Conservation (phyloP, 495 filamentous ascomycete genomes). For the Penicillium bovifimosum region DNA sequence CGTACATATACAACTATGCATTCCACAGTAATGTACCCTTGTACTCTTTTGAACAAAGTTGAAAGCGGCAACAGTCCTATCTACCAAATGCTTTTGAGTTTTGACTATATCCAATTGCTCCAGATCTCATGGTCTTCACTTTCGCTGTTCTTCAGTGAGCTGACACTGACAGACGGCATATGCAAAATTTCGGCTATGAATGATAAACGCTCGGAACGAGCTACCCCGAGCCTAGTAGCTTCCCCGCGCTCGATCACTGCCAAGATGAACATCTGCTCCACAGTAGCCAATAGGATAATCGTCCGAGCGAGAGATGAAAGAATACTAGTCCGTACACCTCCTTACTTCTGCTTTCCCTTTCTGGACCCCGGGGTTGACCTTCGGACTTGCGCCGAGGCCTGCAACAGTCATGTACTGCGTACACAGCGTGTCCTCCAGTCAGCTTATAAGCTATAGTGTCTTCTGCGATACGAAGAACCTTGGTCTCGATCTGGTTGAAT, state of each 20-base stretch:
- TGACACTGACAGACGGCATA: not conserved
- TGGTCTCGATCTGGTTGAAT: too few species aligned
- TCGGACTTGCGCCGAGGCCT: constrained; percentile 15
- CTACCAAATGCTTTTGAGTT: not conserved
- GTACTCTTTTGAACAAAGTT: too few species aligned
- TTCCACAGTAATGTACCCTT: too few species aligned
- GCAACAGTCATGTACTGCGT: not conserved
- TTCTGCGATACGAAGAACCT: too few species aligned
- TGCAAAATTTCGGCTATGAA: not conserved
- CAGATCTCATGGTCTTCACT: too few species aligned
- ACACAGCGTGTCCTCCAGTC: not conserved
- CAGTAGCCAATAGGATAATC: constrained; percentile 1
- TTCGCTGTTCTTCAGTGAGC: too few species aligned
- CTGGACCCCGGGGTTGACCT: constrained; percentile 1
- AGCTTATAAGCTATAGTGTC: not conserved
- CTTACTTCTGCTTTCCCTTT: not conserved
- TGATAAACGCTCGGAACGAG: constrained; percentile 1
- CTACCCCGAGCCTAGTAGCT: constrained; percentile 8
- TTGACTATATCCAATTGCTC: too few species aligned
- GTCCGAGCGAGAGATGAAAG: too few species aligned
- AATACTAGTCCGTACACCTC: not conserved
- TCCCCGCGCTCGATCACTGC: constrained; percentile 5
- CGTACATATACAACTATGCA: too few species aligned
- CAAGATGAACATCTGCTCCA: not conserved
- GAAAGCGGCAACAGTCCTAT: not conserved